phyloP scores from a whole-genome alignment of 306 rosid species.

The Abrus precatorius region DNA sequence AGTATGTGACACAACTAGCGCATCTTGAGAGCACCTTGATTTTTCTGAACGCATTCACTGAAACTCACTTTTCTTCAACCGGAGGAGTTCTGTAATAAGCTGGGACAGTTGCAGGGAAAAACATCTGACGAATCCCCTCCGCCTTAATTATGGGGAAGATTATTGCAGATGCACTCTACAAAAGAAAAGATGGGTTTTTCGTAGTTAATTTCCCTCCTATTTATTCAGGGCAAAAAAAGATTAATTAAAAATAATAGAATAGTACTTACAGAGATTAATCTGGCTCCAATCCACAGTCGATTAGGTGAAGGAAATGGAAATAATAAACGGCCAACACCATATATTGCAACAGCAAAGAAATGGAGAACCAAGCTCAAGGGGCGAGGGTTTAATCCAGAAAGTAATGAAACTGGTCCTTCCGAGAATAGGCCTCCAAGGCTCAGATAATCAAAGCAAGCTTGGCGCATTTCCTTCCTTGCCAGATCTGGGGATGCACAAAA shows the following conservation, averaged over 20 bases:
- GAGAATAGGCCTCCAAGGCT: conserved; percentile 97
- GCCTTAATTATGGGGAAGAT: conserved; percentile 93
- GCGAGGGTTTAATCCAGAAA: conserved; percentile 96
- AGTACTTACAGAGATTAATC: conserved; percentile 74
- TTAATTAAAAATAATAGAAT: not conserved
- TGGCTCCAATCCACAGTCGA: conserved; percentile 91
- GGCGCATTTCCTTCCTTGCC: conserved; percentile 98
- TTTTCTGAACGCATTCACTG: conserved; percentile 9
- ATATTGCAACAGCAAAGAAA: conserved; percentile 95
- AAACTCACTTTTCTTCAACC: conserved; percentile 40
- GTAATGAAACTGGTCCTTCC: conserved; percentile 85
- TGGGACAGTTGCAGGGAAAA: conserved; percentile 90
- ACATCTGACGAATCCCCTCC: conserved; percentile 97
- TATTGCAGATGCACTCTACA: conserved; percentile 92
- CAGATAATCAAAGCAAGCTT: conserved; percentile 98
- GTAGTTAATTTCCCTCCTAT: not conserved
- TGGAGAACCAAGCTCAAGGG: conserved; percentile 94
- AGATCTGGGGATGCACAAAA: conserved; percentile 93
- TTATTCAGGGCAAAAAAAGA: not conserved
- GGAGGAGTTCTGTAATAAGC: conserved; percentile 89
- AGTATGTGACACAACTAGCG: not conserved
- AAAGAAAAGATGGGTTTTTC: not conserved
- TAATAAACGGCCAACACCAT: conserved; percentile 88
- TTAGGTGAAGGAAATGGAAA: conserved; percentile 92
- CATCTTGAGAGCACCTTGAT: conserved; percentile 35